Percentiles rank a stretch among this genome's conserved stretches.
Conservation (phyloP, 352 stramenopile species). For the Plasmopara halstedii region DNA sequence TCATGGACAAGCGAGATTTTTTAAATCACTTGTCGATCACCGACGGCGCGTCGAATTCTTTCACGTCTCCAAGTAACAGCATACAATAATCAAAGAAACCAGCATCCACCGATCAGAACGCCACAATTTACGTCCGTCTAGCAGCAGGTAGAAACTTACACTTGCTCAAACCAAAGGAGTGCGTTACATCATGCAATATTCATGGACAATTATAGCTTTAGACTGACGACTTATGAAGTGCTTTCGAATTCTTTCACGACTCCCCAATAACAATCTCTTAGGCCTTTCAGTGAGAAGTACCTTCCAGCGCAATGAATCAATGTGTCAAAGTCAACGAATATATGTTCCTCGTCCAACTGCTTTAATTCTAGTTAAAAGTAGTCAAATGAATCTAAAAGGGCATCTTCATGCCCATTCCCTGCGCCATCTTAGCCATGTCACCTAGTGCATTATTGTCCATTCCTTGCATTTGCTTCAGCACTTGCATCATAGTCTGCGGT, state of each 20-base stretch:
- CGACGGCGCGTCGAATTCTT: conserved; percentile 10
- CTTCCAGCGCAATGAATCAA: too few species aligned
- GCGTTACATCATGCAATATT: conserved; percentile 12
- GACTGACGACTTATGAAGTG: too few species aligned
- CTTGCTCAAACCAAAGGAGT: conserved; percentile 4
- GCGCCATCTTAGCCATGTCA: conserved; percentile 75
- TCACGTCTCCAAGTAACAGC: conserved; percentile 16
- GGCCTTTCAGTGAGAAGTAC: too few species aligned
- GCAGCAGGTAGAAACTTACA: conserved; percentile 3
- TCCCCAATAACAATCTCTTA: not conserved
- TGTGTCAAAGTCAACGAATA: too few species aligned
- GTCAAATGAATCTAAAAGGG: conserved; percentile 42
- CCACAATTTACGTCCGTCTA: conserved; percentile 1
- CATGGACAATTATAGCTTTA: conserved; percentile 13
- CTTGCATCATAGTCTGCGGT: conserved; percentile 83
- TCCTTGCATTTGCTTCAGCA: conserved; percentile 93
- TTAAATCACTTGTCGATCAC: conserved; percentile 1
- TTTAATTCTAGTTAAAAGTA: not conserved
- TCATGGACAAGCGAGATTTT: conserved; percentile 16
- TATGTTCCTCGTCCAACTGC: too few species aligned
- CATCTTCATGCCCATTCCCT: conserved; percentile 73
- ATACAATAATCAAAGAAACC: conserved; percentile 15
- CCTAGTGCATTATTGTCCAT: conserved; percentile 67
- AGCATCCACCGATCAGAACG: conserved; percentile 20
- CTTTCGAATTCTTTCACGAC: not conserved